These are phyloP conservation scores for Myriosclerotinia scirpicola DNA, from an alignment of 2,329 filamentous ascomycete genomes.

Conservation along the genomic window DNA sequence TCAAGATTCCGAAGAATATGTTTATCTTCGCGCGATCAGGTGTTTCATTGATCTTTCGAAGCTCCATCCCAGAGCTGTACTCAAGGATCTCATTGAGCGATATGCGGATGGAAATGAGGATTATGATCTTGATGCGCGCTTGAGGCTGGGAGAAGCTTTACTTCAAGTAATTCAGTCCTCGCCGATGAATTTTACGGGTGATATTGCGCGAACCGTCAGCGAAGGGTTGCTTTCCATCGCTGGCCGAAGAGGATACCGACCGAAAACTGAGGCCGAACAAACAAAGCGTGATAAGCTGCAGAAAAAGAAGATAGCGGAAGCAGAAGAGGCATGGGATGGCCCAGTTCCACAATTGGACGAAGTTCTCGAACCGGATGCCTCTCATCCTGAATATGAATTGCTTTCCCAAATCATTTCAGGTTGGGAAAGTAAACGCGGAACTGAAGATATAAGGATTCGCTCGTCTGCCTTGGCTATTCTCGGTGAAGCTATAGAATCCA, in stretches of 20 bases:
- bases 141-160: conserved; percentile 68
- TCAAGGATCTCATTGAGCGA: conserved; percentile 62
- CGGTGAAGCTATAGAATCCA: conserved; percentile 58
- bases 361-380: conserved; percentile 29
- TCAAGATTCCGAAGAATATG: conserved; percentile 67
- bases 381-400: conserved; percentile 46
- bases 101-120: conserved; percentile 65
- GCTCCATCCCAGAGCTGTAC: conserved; percentile 61
- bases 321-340: conserved; percentile 56
- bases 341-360: conserved; percentile 52
- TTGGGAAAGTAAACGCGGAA: conserved; percentile 65
- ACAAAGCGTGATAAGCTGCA: conserved; percentile 50
- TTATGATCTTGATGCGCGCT: conserved; percentile 59
- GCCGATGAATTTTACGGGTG: conserved; percentile 55
- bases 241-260: conserved; percentile 60
- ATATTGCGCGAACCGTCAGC: conserved; percentile 52
- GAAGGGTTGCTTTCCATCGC: conserved; percentile 63
- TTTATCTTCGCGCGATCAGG: conserved; percentile 67
- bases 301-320: conserved; percentile 51
- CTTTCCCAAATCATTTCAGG: conserved; percentile 61
- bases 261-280: conserved; percentile 59
- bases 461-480: conserved; percentile 69
- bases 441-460: conserved; percentile 69
- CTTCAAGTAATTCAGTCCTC: conserved; percentile 63
- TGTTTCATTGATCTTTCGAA: conserved; percentile 59